Conservation (phyloP, 2,329 filamentous ascomycete genomes). For the Penicillium sp. region DNA sequence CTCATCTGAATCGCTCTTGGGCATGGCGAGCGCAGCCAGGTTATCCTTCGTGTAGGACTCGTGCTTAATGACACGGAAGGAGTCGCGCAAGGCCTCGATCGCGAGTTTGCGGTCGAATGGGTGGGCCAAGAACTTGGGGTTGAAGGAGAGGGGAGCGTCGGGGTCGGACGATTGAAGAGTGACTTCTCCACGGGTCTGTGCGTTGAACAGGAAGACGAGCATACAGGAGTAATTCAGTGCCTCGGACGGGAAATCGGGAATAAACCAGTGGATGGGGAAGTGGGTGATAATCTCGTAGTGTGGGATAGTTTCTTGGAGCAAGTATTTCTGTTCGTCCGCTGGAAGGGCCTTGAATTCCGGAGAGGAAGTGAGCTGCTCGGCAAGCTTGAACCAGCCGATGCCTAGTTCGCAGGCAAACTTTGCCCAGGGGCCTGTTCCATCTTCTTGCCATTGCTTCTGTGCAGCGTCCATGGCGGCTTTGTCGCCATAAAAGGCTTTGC, state of each 20-base stretch:
- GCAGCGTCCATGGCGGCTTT: slow-evolving; percentile 18
- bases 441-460: slow-evolving; percentile 46
- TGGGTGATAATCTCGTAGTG: slow-evolving; percentile 57
- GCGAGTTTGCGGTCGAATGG: slow-evolving; percentile 56
- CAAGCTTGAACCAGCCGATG: slow-evolving; percentile 45
- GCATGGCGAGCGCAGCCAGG: slow-evolving; percentile 45
- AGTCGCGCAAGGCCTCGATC: slow-evolving; percentile 50
- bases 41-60: slow-evolving; percentile 49
- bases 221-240: slow-evolving; percentile 48
- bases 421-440: slow-evolving; percentile 43
- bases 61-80: slow-evolving; percentile 44
- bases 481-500: slow-evolving; percentile 11
- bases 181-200: slow-evolving; percentile 54
- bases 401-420: slow-evolving; percentile 33
- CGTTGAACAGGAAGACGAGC: slow-evolving; percentile 54
- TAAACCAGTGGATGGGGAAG: slow-evolving; percentile 46
- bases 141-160: slow-evolving; percentile 51
- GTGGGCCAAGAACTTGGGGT: slow-evolving; percentile 55
- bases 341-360: slow-evolving; percentile 55
- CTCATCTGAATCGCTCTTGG: slow-evolving; percentile 53
- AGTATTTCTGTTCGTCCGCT: slow-evolving; percentile 42
- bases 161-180: slow-evolving; percentile 56
- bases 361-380: slow-evolving; percentile 40
- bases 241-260: slow-evolving; percentile 39
- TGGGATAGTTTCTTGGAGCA: slow-evolving; percentile 55